phyloP scores from a whole-genome alignment of 108 stramenopile genomes.

The Cylindrotheca fusiformis region DNA sequence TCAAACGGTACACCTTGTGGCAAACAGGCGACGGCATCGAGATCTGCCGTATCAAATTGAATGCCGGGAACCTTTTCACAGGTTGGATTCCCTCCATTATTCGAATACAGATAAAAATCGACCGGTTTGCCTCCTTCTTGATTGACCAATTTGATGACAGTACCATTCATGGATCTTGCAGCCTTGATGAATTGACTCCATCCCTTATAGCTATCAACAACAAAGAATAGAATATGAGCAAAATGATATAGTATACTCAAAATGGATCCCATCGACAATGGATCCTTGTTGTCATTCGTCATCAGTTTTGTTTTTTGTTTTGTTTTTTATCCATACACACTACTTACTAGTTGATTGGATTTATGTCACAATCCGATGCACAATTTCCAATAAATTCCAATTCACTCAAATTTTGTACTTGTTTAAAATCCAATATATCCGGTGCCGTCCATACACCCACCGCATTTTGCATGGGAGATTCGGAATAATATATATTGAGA shows the following conservation, averaged over 20 bases:
- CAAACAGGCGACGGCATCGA: constrained; percentile 54
- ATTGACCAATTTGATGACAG: constrained; percentile 23
- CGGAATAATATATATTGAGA: constrained; percentile 37
- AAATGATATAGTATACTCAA: too few species aligned
- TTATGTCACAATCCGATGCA: constrained; percentile 10
- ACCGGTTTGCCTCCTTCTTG: constrained; percentile 41
- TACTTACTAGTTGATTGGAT: neutral
- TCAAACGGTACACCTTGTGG: constrained; percentile 26
- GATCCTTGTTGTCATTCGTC: too few species aligned
- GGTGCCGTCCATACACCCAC: constrained; percentile 42
- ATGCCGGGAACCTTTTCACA: constrained; percentile 12
- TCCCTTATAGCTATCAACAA: constrained; percentile 28
- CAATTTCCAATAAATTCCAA: constrained; percentile 50
- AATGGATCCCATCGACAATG: too few species aligned
- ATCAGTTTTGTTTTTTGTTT: too few species aligned
- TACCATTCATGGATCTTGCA: constrained; percentile 46
- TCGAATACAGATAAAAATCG: constrained; percentile 44
- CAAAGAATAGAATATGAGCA: too few species aligned
- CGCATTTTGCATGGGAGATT: constrained; percentile 30
- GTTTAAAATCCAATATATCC: constrained; percentile 31
- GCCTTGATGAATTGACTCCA: constrained; percentile 63
- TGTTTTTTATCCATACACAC: too few species aligned
- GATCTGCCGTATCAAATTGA: constrained; percentile 27
- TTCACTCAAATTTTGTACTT: constrained; percentile 25
- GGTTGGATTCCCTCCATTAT: constrained; percentile 12